Percentiles rank a stretch among this genome's conserved stretches.
Evolutionary conservation across 78 protist species (phyloP).

Genomic region (Dictyostelium brefeldianum): DNA sequence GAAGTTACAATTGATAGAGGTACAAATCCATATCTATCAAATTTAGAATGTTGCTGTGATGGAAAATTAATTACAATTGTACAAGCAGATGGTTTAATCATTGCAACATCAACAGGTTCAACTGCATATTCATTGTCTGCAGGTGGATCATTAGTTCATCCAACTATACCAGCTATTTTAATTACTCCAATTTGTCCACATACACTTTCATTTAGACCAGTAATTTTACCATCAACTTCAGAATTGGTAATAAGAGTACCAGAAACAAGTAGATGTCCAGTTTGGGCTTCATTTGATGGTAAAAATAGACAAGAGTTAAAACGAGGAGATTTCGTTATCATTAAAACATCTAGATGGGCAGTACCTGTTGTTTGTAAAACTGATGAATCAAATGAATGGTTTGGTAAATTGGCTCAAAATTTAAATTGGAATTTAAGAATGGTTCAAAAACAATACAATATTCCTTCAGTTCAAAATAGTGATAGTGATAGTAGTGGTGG

Average conservation of each 20-base stretch:
- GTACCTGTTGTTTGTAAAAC: conserved; percentile 79
- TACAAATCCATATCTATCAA: conserved; percentile 84
- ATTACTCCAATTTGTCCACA: conserved; percentile 97
- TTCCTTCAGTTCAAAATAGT: neutral
- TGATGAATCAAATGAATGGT: conserved; percentile 82
- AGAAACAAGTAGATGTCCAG: conserved; percentile 44
- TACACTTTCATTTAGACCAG: conserved; percentile 94
- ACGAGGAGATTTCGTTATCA: conserved; percentile 62
- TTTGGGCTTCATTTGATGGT: conserved; percentile 86
- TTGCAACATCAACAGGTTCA: conserved; percentile 90
- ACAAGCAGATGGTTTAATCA: conserved; percentile 93
- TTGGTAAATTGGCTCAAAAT: conserved; percentile 75
- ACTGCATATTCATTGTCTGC: conserved; percentile 95
- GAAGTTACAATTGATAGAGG: conserved; percentile 87
- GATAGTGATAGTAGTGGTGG: neutral
- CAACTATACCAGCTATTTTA: conserved; percentile 86
- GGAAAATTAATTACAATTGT: conserved; percentile 86
- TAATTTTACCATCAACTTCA: conserved; percentile 84
- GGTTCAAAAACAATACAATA: conserved; percentile 55
- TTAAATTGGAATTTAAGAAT: conserved; percentile 81
- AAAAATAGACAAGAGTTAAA: conserved; percentile 67
- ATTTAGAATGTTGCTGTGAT: conserved; percentile 88
- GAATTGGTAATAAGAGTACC: conserved; percentile 65
- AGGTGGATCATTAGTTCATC: conserved; percentile 96
- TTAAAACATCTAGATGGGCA: conserved; percentile 80